These are phyloP conservation scores for Peltaster fructicola DNA, from an alignment of 2,329 filamentous ascomycete genomes.

Conservation along the genomic window DNA sequence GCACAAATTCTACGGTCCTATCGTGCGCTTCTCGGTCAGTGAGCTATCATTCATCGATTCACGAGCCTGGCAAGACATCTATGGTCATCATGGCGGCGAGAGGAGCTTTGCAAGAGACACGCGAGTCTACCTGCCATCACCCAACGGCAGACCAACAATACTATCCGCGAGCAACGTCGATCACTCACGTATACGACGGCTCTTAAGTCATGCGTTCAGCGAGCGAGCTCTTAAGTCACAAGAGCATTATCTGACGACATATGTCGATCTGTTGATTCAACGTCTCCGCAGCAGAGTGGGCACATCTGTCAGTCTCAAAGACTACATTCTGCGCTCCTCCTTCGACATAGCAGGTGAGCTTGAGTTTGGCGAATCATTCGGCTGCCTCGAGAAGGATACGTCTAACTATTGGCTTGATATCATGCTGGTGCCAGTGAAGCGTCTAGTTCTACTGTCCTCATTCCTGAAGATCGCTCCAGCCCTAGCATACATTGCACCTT, in stretches of 20 bases:
- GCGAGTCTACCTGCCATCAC: conserved; percentile 8
- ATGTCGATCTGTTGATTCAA: conserved; percentile 20
- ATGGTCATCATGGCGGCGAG: conserved; percentile 16
- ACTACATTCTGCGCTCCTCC: too few species aligned
- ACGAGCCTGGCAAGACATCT: conserved; percentile 27
- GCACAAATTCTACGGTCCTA: conserved; percentile 22
- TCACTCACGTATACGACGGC: conserved; percentile 6
- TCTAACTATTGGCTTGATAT: conserved; percentile 1
- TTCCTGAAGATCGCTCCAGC: conserved; percentile 3
- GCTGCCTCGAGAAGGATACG: conserved; percentile 3
- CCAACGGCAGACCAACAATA: conserved; percentile 17
- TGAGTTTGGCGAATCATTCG: conserved; percentile 6
- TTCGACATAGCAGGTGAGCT: conserved; percentile 8
- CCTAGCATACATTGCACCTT: conserved; percentile 4
- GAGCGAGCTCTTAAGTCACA: conserved; percentile 21
- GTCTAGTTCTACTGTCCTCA: background rate
- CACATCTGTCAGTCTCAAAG: too few species aligned
- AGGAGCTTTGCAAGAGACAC: conserved; percentile 7
- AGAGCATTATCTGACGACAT: conserved; percentile 18
- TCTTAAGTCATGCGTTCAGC: conserved; percentile 6
- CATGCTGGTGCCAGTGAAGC: background rate
- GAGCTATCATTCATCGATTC: conserved; percentile 28
- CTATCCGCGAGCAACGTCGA: conserved; percentile 4
- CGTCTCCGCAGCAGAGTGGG: too few species aligned
- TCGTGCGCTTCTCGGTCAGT: conserved; percentile 30